Base-by-base conservation (phyloP, 2,329 filamentous ascomycete species). In the Phoma sp. region DNA sequence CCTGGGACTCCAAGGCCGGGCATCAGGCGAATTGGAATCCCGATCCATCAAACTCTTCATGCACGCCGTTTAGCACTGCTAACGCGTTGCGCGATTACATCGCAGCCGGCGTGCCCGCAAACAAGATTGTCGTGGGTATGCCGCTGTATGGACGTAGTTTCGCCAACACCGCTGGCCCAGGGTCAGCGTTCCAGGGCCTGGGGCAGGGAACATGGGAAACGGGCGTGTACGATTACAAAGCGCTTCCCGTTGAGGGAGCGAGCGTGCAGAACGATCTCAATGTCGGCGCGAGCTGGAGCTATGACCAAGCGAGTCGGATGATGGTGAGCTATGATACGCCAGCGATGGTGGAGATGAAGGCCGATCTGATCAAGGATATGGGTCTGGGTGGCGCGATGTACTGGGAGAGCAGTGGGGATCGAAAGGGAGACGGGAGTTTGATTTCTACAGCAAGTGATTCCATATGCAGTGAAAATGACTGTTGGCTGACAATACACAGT, bases 361-460 rank as follows among this genome's bases (percentile, higher is more conserved):
- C 62, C 0, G 36, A 54, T 7, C 53, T 67, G 2, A 69, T 75
- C 39, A 58, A 56, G 48, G 52, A 57, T 4, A 37, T 55, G 25
- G 68, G 73, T 0, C 62, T 76, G 1, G 73, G 72, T n/a, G 73
- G 73, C 0, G 70, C 68, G 2, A 76, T 76, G 73, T 76, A 67
- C 61, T 76, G 73, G 73, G 73, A 76, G 61, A 70, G 65, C 23
- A 67, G 61, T 21, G 56, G 57, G 11, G 73, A 76, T 29, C 72
- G 71, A 57, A 66, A 57, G 37, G 72, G 72, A 0, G 43, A 46
- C 9, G 67, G 67, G 10, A 69, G 66, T 59, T 56, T 75, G 52
- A 65, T 75, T 17, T 56, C 61, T 7, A 72, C 71, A 7, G 71
- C 74, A 55, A 58, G 69, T 66, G 4, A 7, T 50, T 51, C 21